A percentile compares a stretch with the other conserved stretches of the same genome.
Conservation (phyloP, 305 asterid species). For the Fraxinus sp. region DNA sequence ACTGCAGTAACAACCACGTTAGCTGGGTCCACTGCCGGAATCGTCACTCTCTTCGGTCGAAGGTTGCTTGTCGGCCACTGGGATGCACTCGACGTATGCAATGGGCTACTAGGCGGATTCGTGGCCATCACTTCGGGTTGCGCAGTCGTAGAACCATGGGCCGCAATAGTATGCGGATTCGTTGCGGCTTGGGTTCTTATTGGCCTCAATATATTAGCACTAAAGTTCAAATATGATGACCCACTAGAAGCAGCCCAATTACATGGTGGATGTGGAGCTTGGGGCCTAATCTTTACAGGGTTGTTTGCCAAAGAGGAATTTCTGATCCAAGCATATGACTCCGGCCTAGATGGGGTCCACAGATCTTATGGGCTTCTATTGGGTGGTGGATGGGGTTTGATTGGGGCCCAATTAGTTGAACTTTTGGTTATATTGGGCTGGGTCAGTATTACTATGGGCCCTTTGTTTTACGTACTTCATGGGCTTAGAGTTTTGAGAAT, state of each 20-base stretch:
- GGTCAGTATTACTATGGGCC: slow-evolving; percentile 78
- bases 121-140: slow-evolving; percentile 75
- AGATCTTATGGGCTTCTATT: slow-evolving; percentile 53
- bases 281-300: slow-evolving; percentile 76
- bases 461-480: slow-evolving; percentile 59
- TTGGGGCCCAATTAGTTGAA: slow-evolving; percentile 61
- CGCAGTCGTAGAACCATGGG: slow-evolving; percentile 76
- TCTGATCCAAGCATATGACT: slow-evolving; percentile 44
- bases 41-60: slow-evolving; percentile 54
- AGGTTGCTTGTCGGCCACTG: slow-evolving; percentile 62
- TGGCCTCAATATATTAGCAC: slow-evolving; percentile 50
- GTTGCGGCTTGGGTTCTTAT: slow-evolving; percentile 62
- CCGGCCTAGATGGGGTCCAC: slow-evolving; percentile 33
- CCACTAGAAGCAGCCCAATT: slow-evolving; percentile 74
- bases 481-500: slow-evolving; percentile 52
- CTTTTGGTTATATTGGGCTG: slow-evolving; percentile 46
- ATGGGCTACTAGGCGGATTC: slow-evolving; percentile 73
- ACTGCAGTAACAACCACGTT: slow-evolving; percentile 68
- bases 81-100: slow-evolving; percentile 65
- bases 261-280: slow-evolving; percentile 78
- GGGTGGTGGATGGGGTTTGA: slow-evolving; percentile 76
- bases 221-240: slow-evolving; percentile 48
- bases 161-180: slow-evolving; percentile 63
- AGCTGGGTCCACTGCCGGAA: slow-evolving; percentile 64
- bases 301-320: slow-evolving; percentile 59